Conservation (phyloP, 345 rosid genomes). For the Camelina neglecta region DNA sequence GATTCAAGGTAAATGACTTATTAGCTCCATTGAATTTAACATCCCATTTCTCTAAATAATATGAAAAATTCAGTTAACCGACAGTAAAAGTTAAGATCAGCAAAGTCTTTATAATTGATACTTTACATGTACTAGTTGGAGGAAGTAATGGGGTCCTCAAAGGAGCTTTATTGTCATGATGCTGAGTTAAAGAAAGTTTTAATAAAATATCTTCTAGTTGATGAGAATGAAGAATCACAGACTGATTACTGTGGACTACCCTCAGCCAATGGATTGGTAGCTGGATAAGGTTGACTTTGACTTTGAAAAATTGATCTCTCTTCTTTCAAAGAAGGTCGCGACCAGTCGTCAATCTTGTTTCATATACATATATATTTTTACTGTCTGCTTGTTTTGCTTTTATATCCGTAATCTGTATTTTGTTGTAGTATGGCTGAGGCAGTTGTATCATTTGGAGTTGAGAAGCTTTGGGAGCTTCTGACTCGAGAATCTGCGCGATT, state of each 20-base stretch:
- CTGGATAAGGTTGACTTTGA: slow-evolving; percentile 22
- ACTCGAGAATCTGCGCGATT: slow-evolving; percentile 7
- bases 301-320: neutral
- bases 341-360: too few species aligned
- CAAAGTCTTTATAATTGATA: neutral
- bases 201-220: neutral
- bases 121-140: neutral
- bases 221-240: neutral
- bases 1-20: neutral
- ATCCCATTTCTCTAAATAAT: neutral
- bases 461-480: slow-evolving; percentile 33
- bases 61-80: neutral
- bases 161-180: neutral
- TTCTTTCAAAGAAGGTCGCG: neutral
- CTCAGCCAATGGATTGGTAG: slow-evolving; percentile 11
- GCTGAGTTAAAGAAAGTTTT: neutral
- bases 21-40: neutral
- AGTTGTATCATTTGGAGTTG: slow-evolving; percentile 31
- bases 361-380: neutral
- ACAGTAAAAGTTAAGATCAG: neutral
- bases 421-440: slow-evolving; percentile 27
- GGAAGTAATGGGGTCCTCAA: neutral
- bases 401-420: too few species aligned
- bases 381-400: neutral
- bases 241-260: slow-evolving; percentile 1